Conservation (phyloP, 2,329 filamentous ascomycete species). For the Colletotrichum lupini region DNA sequence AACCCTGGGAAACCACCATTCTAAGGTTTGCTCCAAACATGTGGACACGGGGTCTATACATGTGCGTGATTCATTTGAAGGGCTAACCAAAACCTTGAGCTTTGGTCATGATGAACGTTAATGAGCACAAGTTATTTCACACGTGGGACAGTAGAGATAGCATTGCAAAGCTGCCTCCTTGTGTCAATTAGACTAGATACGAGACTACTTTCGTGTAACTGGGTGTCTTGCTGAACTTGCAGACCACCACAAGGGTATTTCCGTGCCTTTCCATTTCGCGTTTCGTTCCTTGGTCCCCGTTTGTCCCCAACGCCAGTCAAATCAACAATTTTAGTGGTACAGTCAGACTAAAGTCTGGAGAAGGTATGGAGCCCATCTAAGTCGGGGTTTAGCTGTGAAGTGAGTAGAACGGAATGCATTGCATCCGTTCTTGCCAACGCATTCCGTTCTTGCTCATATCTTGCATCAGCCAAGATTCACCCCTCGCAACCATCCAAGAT, state of each 20-base stretch:
- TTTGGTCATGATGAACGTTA: not conserved
- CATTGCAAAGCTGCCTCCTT: not conserved
- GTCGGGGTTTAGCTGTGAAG: not conserved
- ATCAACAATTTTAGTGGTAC: slow-evolving; percentile 3
- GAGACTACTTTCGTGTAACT: slow-evolving; percentile 19
- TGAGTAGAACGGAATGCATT: not conserved
- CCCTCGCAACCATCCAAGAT: not conserved
- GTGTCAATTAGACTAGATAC: not conserved
- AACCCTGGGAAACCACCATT: not conserved
- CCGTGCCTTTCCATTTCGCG: slow-evolving; percentile 22
- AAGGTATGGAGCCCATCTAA: not conserved
- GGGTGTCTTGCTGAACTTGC: not conserved
- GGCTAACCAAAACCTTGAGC: not conserved
- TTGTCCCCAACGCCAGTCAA: slow-evolving; percentile 18
- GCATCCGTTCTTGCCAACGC: not conserved
- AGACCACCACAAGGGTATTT: slow-evolving; percentile 30
- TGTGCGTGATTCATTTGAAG: not conserved
- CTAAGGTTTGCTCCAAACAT: not conserved
- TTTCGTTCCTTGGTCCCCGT: not conserved
- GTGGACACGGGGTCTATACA: not conserved
- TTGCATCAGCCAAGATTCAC: not conserved
- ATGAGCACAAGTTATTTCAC: not conserved
- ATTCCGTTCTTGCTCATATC: not conserved
- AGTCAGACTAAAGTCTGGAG: not conserved
- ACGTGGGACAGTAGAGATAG: not conserved